Evolutionary conservation across 2,329 filamentous ascomycete species (phyloP), one percentile per base, ranked within the genome.

Genomic region (Thielaviopsis musarum): DNA sequence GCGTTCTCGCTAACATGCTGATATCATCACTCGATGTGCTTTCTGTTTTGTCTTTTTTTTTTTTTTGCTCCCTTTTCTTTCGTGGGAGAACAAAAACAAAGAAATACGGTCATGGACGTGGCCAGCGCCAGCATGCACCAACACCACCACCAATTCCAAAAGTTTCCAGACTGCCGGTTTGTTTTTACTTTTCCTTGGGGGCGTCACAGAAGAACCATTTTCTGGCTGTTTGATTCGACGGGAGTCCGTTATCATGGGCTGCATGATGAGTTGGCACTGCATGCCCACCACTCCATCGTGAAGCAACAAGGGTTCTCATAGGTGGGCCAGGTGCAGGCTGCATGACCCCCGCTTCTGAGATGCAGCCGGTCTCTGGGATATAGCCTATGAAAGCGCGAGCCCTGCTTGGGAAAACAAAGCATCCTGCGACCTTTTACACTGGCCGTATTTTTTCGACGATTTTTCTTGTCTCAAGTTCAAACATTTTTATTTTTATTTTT

Each of bases 241-340:
- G 10, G 45, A 49, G 45, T 49, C 48, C 41, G 57, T 59, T 61
- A 56, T 59, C 60, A 52, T 34, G 21, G 38, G 53, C 57, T 62
- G 61, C 61, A 62, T 58, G 61, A 34, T 62, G 61, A 57, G 61
- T 59, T 62, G 61, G 61, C 61, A 62, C 17, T 62, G 61, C 61
- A 62, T 62, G 54, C 34, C 21, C 51, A 49, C 56, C 49, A 58
- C 60, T 61, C 60, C 52, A 61, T 61, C 60, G 56, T 58, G 52
- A 21, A 52, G 53, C 22, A 52, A 60, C 60, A 57, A 34, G 60
- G 60, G 60, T 59, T 61, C 38, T 54, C 19, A 61, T 61, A 61
- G 60, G 60, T 57, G 48, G 41, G 54, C 34, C 56, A 52, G 19
- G 28, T 21, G 28, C 17, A 55, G 52, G 22, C 54, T 59, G 60